Evolutionary conservation across 2,329 filamentous ascomycete genomes (phyloP), one percentile per base, ranked within the genome.

Genomic region (Plenodomus biglobosus): DNA sequence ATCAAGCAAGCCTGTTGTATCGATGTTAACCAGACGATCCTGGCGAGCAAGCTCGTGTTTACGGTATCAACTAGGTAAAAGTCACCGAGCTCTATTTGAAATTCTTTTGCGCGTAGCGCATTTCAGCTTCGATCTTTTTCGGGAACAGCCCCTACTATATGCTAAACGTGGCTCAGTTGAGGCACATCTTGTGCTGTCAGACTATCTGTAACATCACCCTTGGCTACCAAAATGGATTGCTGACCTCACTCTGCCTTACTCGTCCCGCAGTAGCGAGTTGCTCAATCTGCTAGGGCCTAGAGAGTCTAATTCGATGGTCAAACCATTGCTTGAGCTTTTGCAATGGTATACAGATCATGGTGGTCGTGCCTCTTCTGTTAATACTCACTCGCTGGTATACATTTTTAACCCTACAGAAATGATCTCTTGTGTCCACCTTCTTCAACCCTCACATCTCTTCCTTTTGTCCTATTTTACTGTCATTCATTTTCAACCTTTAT

Each of bases 111-210:
- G 11, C 6, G 15, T 11, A 32, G 7, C 11, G 27, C 13, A 15
- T 15, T 32, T 32, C 27, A 32, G 6, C 13, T 3, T 11, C 27
- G 3, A 32, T 32, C 27, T 15, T 32, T 11, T 15, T 15, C 13
- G 11, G 13, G 15, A 32, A 32, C 27, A 32, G 27, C 27, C 39
- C 48, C 46, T 41, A n/a, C n/a, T n/a, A n/a, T n/a, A 44, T 38
- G 42, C 24, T 42, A 34, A 35, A 15, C 20, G 41, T 38, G 37
- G 38, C 27, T 39, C 44, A 45, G 44, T 52, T 10, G 38, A 37
- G 38, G 21, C 34, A 27, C 22, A 44, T 42, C 40, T 11, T 30
- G 39, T 45, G 27, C 53, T 45, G 46, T 53, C 50, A 53, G 47
- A 39, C 38, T 48, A 47, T 50, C 38, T 43, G 34, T 21, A 32